Evolutionary conservation across 2,329 filamentous ascomycete genomes (phyloP), one percentile per base, ranked within the genome.

Genomic region (Xylariaceae sp.): DNA sequence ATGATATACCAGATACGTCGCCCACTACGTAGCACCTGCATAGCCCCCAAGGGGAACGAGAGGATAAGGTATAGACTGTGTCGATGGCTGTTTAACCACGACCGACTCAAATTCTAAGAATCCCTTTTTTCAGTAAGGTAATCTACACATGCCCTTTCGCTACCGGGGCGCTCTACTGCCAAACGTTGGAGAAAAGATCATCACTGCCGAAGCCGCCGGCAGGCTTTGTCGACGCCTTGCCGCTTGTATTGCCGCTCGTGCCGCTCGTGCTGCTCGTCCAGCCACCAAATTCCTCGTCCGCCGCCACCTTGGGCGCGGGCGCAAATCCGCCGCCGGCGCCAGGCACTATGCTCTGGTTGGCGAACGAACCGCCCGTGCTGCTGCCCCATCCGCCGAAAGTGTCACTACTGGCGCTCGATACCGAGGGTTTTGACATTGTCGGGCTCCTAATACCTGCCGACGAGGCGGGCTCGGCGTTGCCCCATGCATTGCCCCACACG

Each of bases 131-230:
- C 19, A 19, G 6, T 10, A 42, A 29, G 13, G 41, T 29, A 26
- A 18, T 37, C 18, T 13, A 32, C 29, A 44, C 43, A 44, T 46
- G 16, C 22, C 22, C 12, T 43, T 46, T 32, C 13, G 26, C 36
- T 51, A 9, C 21, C 26, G 26, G 39, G 34, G 21, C 19, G 44
- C 29, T 48, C 53, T 61, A 96, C 74, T 91, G 82, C 92, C 92
- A 97, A 47, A 97, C 92, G 71, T 97, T 97, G 30, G 87, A 91
- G 72, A 97, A 97, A 65, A 97, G 71, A 74, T 97, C 92, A 61
- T 96, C 92, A 51, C 83, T 85, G 49, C 79, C 84, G 61, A 86
- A 82, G 13, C 81, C 81, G 19, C 78, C 74, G 22, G 79, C 73
- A 32, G 85, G 75, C 72, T 87, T 81, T 46, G 78, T 72, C 13